These are phyloP conservation scores for Penicillium sp. DNA, from an alignment of 2,329 filamentous ascomycete species.

Conservation along the genomic window DNA sequence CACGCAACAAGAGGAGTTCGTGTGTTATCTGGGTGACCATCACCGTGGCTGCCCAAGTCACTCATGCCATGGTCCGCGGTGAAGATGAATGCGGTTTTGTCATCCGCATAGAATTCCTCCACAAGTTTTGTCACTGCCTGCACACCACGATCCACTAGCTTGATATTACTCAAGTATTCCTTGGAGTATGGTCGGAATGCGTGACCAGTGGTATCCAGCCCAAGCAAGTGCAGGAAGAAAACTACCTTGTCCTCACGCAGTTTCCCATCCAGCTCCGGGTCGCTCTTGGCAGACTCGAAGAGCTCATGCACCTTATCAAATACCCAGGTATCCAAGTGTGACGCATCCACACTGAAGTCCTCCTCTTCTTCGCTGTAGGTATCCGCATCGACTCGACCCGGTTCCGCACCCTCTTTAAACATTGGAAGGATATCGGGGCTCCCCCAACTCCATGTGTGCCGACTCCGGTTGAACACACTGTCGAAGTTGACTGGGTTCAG, in stretches of 20 bases:
- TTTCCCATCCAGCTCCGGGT: conserved; percentile 70
- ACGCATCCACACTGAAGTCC: conserved; percentile 83
- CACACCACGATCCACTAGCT: conserved; percentile 89
- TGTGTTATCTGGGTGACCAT: conserved; percentile 96
- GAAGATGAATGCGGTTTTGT: conserved; percentile 90
- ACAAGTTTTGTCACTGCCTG: conserved; percentile 78
- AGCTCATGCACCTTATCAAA: conserved; percentile 90
- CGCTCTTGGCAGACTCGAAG: conserved; percentile 76
- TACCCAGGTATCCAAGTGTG: conserved; percentile 85
- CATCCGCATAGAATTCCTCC: conserved; percentile 79
- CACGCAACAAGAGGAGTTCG: conserved; percentile 88
- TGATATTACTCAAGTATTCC: conserved; percentile 92
- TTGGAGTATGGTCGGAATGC: conserved; percentile 85
- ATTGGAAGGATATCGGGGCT: conserved; percentile 96
- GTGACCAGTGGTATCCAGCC: conserved; percentile 88
- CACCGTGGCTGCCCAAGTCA: conserved; percentile 98
- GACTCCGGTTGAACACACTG: conserved; percentile 95
- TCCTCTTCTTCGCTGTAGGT: conserved; percentile 82
- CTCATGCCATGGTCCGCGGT: conserved; percentile 99
- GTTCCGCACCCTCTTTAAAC: conserved; percentile 91
- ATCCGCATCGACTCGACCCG: conserved; percentile 82
- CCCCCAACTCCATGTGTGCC: conserved; percentile 99
- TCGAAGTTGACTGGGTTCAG: conserved; percentile 98
- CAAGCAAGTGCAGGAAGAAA: conserved; percentile 92
- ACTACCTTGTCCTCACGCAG: conserved; percentile 83